phyloP scores from a whole-genome alignment of 1,139 yeast species.

The Chernovozyma aurita region DNA sequence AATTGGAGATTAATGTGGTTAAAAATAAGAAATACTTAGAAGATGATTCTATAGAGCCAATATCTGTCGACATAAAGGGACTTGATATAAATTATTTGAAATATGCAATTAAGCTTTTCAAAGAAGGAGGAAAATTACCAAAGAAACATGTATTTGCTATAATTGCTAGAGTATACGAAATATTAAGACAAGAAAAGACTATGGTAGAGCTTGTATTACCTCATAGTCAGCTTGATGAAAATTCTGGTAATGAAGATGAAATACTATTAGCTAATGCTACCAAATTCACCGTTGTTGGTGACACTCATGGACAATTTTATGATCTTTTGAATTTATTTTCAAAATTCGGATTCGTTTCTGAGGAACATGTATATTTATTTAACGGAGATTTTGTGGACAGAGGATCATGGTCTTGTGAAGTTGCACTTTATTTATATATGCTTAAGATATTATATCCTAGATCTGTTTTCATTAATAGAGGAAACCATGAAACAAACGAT shows the following conservation, averaged over 20 bases:
- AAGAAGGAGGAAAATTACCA: conserved; percentile 69
- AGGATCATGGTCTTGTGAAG: conserved; percentile 98
- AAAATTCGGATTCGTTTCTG: conserved; percentile 63
- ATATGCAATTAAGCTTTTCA: conserved; percentile 64
- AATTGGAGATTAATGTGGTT: conserved; percentile 35
- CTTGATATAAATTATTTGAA: conserved; percentile 50
- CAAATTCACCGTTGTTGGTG: conserved; percentile 86
- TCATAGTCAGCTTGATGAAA: conserved; percentile 21
- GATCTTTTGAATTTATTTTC: conserved; percentile 80
- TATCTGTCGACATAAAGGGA: conserved; percentile 25
- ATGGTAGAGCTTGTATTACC: conserved; percentile 66
- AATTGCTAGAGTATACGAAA: conserved; percentile 63
- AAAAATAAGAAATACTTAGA: conserved; percentile 17
- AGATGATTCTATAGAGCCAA: conserved; percentile 13
- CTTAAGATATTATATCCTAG: conserved; percentile 78
- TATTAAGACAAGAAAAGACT: conserved; percentile 64
- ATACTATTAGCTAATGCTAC: conserved; percentile 24
- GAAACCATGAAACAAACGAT: conserved; percentile 94
- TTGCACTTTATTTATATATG: conserved; percentile 75
- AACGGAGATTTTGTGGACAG: conserved; percentile 98
- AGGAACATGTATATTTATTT: conserved; percentile 75
- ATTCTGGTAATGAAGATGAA: conserved; percentile 11
- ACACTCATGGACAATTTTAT: conserved; percentile 94
- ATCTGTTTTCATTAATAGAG: conserved; percentile 75
- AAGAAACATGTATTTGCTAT: conserved; percentile 83